Base-by-base conservation (phyloP, 2,329 filamentous ascomycete genomes). In the Cladosporium sp. region DNA sequence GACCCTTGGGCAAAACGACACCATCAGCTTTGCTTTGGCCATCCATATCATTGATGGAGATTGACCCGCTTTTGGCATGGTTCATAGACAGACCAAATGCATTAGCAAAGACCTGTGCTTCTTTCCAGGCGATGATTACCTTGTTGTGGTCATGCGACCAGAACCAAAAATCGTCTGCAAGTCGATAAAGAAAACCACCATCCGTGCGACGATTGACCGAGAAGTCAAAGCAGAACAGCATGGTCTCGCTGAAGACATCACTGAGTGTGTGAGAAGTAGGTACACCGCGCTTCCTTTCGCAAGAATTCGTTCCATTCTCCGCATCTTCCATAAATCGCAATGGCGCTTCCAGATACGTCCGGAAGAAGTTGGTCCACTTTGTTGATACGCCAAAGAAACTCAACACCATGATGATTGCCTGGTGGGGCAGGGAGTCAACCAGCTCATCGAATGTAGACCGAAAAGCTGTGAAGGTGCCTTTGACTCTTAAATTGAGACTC, bases 81-180 rank as follows among this genome's bases (percentile, higher is more conserved):
- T 18, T 50, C 6, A 24, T 15, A n/a, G 9, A n/a, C 13, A 50
- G 13, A 27, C 38, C 27, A 17, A 50, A 37, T 22, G 7, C 7
- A n/a, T 18, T 42, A 15, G 47, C 68, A 55, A 86, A 88, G 1
- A 72, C 65, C 1, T 73, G 69, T 55, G 87, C 74, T 0, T 78
- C 72, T 15, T 73, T 61, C 84, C 84, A 88, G 0, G 80, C 83
- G 38, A 74, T 71, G 18, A 75, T 71, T n/a, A 77, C 79, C 2
- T 68, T 71, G 3, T 68, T 55, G 42, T 32, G 13, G 11, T 82
- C 76, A 5, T 80, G 71, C 7, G 77, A 75, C 82, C 82, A 86
- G 61, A 85, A 82, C 83, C 82, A 86, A 45, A 85, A 72, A 56
- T 86, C 82, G 55, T 85, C 83, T 45, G 84, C 77, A 32, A 85